Percentiles rank a stretch among this genome's conserved stretches.
phyloP scores from a whole-genome alignment of 176 grass and related monocot species.

The Eragrostis curvula region DNA sequence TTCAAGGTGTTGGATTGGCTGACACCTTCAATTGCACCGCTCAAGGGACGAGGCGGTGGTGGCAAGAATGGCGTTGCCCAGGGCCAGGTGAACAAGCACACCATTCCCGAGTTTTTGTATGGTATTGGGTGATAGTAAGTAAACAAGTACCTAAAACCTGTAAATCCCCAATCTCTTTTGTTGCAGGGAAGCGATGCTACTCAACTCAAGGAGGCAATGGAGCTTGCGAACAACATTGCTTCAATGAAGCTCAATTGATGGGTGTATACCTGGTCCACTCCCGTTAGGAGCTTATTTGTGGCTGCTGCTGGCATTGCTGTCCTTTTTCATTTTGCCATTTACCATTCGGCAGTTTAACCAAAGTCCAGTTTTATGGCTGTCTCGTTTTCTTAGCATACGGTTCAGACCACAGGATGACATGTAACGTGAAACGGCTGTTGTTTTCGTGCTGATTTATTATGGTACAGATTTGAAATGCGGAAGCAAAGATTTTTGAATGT shows the following conservation, averaged over 20 bases:
- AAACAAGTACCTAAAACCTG: background rate
- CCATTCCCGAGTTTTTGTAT: background rate
- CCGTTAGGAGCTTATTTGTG: background rate
- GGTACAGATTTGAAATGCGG: too few species aligned
- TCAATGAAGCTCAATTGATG: slow-evolving; percentile 69
- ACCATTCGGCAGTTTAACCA: background rate
- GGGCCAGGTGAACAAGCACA: slow-evolving; percentile 65
- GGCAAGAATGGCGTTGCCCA: slow-evolving; percentile 88
- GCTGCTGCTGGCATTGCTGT: background rate
- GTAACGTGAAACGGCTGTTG: background rate
- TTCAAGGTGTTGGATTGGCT: slow-evolving; percentile 88
- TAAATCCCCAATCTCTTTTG: background rate
- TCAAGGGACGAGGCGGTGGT: slow-evolving; percentile 83
- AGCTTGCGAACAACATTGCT: slow-evolving; percentile 73
- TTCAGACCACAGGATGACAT: background rate
- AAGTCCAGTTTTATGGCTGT: background rate
- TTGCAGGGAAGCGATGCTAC: slow-evolving; percentile 80
- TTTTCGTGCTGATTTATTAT: background rate
- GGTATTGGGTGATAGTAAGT: background rate
- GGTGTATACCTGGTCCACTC: background rate
- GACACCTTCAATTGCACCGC: slow-evolving; percentile 72
- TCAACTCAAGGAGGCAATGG: slow-evolving; percentile 74
- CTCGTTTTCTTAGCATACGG: background rate
- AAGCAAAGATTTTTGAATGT: too few species aligned
- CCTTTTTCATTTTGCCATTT: background rate